phyloP scores from a whole-genome alignment of 305 asterid species.

The Fraxinus albicans region DNA sequence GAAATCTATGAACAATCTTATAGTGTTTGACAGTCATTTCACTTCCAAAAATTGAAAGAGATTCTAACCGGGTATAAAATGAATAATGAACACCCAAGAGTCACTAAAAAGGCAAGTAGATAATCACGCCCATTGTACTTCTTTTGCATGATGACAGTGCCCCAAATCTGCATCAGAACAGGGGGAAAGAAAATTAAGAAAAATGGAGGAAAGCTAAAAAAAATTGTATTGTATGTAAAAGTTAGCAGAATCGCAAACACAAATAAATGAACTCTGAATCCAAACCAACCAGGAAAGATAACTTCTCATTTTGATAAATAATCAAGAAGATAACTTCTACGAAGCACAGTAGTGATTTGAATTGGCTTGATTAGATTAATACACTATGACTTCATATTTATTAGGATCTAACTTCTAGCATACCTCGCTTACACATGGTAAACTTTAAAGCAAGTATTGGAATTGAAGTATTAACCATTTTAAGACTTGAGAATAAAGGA shows the following conservation, averaged over 20 bases:
- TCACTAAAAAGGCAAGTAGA: constrained; percentile 68
- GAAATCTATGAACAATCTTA: neutral
- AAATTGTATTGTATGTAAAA: neutral
- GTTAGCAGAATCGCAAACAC: neutral
- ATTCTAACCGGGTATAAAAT: constrained; percentile 78
- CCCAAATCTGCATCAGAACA: constrained; percentile 80
- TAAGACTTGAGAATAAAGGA: neutral
- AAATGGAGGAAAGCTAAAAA: neutral
- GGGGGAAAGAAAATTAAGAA: constrained; percentile 17
- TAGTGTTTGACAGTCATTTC: neutral
- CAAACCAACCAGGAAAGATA: neutral
- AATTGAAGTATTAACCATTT: neutral
- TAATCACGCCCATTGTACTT: constrained; percentile 82
- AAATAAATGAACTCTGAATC: neutral
- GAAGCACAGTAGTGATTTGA: neutral
- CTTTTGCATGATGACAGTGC: constrained; percentile 92
- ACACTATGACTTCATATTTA: neutral
- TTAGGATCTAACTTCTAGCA: neutral
- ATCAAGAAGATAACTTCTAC: neutral
- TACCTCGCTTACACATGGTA: neutral
- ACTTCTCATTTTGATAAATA: neutral
- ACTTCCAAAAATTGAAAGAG: constrained; percentile 13
- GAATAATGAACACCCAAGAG: constrained; percentile 90
- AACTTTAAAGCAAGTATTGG: neutral
- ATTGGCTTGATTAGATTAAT: neutral